phyloP scores from a whole-genome alignment of 2,329 filamentous ascomycete species.

The Coniochaeta hoffmannii region DNA sequence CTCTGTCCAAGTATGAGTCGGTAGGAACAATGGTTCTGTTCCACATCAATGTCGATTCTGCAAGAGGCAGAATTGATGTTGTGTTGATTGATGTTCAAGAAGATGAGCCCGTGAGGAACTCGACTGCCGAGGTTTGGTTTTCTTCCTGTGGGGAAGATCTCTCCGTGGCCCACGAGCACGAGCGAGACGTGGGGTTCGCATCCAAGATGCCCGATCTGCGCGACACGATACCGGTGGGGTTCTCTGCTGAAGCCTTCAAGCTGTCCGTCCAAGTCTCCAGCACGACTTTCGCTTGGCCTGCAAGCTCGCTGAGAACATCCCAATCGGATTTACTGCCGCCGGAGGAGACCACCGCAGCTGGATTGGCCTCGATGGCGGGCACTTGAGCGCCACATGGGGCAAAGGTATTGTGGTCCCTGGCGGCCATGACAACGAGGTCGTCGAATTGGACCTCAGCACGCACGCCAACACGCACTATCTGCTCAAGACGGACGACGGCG shows the following conservation, averaged over 20 bases:
- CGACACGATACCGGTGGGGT: background rate
- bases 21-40: too few relatives aligned
- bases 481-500: conserved; percentile 17
- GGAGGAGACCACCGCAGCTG: conserved; percentile 7
- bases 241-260: background rate
- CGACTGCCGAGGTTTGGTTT: too few relatives aligned
- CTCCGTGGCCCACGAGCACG: background rate
- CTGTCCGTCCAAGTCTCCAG: background rate
- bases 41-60: too few relatives aligned
- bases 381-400: conserved; percentile 16
- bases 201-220: background rate
- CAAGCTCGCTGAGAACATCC: background rate
- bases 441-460: conserved; percentile 13
- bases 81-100: too few relatives aligned
- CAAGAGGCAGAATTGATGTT: too few relatives aligned
- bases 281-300: conserved; percentile 1
- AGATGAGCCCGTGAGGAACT: too few relatives aligned
- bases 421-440: conserved; percentile 15
- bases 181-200: too few relatives aligned
- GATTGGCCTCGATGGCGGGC: conserved; percentile 15
- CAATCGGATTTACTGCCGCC: background rate
- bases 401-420: conserved; percentile 15
- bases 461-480: conserved; percentile 15
- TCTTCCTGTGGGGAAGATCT: background rate
- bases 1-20: too few relatives aligned